Conservation (phyloP, 2,329 filamentous ascomycete species). For the Ascochyta koolunga region DNA sequence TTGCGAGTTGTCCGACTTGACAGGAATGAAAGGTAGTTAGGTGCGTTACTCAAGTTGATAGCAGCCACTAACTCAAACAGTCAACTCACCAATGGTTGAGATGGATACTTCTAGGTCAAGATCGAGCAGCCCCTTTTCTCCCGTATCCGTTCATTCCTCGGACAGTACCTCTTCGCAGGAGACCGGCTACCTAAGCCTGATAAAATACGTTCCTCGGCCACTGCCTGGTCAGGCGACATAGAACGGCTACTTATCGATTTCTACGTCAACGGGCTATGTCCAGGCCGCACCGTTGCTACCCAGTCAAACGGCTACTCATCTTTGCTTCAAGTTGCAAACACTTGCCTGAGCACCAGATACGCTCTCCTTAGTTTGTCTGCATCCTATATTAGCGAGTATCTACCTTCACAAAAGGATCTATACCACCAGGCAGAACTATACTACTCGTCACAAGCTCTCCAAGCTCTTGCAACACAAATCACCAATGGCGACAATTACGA, state of each 20-base stretch:
- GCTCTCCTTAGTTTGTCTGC: constrained; percentile 42
- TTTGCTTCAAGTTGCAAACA: constrained; percentile 30
- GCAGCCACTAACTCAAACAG: constrained; percentile 24
- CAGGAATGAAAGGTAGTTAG: constrained; percentile 36
- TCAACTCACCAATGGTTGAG: constrained; percentile 34
- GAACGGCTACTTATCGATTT: constrained; percentile 40
- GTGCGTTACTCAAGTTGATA: background rate
- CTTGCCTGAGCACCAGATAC: constrained; percentile 37
- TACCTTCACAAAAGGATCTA: constrained; percentile 34
- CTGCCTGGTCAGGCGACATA: constrained; percentile 29
- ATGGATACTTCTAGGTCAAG: constrained; percentile 30
- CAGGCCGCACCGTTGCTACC: constrained; percentile 35
- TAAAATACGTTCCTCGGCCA: constrained; percentile 37
- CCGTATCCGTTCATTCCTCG: constrained; percentile 31
- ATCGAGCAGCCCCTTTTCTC: constrained; percentile 36
- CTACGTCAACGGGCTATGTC: constrained; percentile 41
- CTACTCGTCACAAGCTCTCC: constrained; percentile 41
- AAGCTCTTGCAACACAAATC: constrained; percentile 37
- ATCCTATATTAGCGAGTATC: constrained; percentile 40
- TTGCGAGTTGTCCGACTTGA: constrained; percentile 40
- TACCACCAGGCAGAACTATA: constrained; percentile 42
- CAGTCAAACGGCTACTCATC: constrained; percentile 38
- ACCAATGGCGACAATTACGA: constrained; percentile 34
- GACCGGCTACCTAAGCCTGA: constrained; percentile 29
- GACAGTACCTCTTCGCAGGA: constrained; percentile 37